These are phyloP conservation scores for Paxillus rubicundulus DNA, from an alignment of 768 basidiomycete species.

Conservation along the genomic window DNA sequence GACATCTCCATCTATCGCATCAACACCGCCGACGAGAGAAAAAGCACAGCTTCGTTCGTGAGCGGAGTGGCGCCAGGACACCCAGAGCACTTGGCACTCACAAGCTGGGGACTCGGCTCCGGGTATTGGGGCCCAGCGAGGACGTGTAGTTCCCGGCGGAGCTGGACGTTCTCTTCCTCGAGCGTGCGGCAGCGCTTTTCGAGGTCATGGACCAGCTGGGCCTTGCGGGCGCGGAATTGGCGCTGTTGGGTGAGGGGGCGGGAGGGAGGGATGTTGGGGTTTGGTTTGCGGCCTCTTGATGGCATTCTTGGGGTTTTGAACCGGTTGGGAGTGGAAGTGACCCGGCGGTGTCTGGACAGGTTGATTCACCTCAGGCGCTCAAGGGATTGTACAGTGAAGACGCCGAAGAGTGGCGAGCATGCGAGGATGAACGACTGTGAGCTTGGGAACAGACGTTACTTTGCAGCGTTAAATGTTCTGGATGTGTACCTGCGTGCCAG, in stretches of 20 bases:
- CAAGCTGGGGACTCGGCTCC: not conserved
- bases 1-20: slow-evolving; percentile 45
- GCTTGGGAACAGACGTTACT: too few species aligned
- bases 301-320: not conserved
- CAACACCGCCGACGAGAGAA: not conserved
- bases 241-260: slow-evolving; percentile 60
- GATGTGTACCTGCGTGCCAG: too few species aligned
- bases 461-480: too few species aligned
- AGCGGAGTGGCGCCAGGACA: not conserved
- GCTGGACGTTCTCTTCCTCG: slow-evolving; percentile 52
- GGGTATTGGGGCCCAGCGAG: slow-evolving; percentile 30
- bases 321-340: too few species aligned
- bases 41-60: not conserved
- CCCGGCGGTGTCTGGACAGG: too few species aligned
- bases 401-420: too few species aligned
- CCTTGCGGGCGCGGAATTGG: slow-evolving; percentile 60
- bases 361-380: too few species aligned
- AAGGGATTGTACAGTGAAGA: too few species aligned
- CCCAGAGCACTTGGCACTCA: not conserved
- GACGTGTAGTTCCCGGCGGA: slow-evolving; percentile 47
- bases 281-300: slow-evolving; percentile 46
- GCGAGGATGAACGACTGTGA: too few species aligned
- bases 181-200: slow-evolving; percentile 49
- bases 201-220: slow-evolving; percentile 52
- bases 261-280: slow-evolving; percentile 55